Conservation (phyloP, 2,329 filamentous ascomycete species). For the Botrytis deweyae region DNA sequence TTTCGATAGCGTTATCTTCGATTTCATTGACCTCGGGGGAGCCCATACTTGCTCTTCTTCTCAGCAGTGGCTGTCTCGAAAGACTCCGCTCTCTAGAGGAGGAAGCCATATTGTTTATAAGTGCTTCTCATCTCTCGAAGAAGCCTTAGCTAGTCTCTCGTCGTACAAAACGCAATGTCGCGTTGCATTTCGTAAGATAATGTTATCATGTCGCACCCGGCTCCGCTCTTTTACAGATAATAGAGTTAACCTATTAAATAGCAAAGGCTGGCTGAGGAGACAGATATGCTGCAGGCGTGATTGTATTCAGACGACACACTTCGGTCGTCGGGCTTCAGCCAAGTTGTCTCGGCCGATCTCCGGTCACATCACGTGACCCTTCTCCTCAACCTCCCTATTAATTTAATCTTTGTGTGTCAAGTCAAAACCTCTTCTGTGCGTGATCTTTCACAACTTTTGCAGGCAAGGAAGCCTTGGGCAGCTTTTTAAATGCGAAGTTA, state of each 20-base stretch:
- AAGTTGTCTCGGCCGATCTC: not conserved
- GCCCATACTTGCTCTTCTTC: slow-evolving; percentile 3
- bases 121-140: not conserved
- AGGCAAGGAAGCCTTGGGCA: not conserved
- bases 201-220: slow-evolving; percentile 2
- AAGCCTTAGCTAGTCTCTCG: slow-evolving; percentile 2
- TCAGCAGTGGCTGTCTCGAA: slow-evolving; percentile 8
- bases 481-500: not conserved
- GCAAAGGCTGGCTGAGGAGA: not conserved
- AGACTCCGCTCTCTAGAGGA: not conserved
- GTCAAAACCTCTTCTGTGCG: not conserved
- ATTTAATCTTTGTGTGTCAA: not conserved
- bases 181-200: not conserved
- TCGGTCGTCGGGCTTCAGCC: not conserved
- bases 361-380: not conserved
- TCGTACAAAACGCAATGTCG: slow-evolving; percentile 5
- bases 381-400: not conserved
- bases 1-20: slow-evolving; percentile 19
- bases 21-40: slow-evolving; percentile 14
- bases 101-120: slow-evolving; percentile 6
- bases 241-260: not conserved
- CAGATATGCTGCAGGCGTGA: not conserved
- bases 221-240: not conserved
- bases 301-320: slow-evolving; percentile 1
- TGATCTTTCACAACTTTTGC: not conserved